A percentile compares a stretch with the other conserved stretches of the same genome.
phyloP scores from a whole-genome alignment of 2,329 filamentous ascomycete genomes.

The Huntiella moniliformis region DNA sequence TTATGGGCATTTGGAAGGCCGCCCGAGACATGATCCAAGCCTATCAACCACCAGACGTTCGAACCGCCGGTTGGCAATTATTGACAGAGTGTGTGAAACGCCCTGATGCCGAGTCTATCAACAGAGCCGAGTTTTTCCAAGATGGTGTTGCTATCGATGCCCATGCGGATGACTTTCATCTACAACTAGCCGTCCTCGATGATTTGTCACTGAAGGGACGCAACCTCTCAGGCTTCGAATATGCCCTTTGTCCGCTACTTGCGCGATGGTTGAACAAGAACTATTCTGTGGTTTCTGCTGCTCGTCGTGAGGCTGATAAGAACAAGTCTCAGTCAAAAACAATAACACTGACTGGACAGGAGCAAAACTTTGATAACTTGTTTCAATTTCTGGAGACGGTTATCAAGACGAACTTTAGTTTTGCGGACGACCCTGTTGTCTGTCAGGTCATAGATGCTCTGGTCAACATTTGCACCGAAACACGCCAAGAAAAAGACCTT shows the following conservation, averaged over 20 bases:
- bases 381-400: constrained; percentile 48
- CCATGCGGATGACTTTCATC: constrained; percentile 43
- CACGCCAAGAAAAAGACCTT: constrained; percentile 45
- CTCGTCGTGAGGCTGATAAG: constrained; percentile 29
- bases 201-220: constrained; percentile 43
- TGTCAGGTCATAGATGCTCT: constrained; percentile 41
- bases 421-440: constrained; percentile 43
- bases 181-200: constrained; percentile 44
- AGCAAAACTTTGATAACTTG: constrained; percentile 42
- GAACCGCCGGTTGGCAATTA: constrained; percentile 45
- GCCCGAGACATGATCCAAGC: constrained; percentile 45
- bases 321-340: constrained; percentile 14
- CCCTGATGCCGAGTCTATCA: constrained; percentile 42
- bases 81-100: constrained; percentile 47
- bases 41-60: constrained; percentile 31
- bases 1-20: constrained; percentile 46
- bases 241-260: constrained; percentile 43
- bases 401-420: constrained; percentile 58
- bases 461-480: constrained; percentile 49
- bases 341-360: constrained; percentile 24
- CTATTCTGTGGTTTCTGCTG: constrained; percentile 33
- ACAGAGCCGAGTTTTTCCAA: constrained; percentile 46
- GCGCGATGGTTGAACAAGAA: constrained; percentile 39
- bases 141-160: constrained; percentile 34
- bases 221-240: constrained; percentile 46